phyloP scores from a whole-genome alignment of 768 basidiomycete genomes.

The Sistotremastrum suecicum region DNA sequence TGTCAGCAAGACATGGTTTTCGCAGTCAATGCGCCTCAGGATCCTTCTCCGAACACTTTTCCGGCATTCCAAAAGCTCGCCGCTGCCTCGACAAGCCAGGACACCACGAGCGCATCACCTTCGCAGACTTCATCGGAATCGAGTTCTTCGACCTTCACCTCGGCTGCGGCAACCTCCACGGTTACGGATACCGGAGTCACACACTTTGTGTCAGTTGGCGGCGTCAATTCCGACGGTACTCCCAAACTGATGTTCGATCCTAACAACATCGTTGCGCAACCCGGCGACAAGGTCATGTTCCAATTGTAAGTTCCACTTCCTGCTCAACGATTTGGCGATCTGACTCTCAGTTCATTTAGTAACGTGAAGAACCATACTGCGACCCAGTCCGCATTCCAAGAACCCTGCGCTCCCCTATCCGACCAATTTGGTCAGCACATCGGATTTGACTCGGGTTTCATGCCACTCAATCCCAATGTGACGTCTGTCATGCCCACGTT shows the following conservation, averaged over 20 bases:
- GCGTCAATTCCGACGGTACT: too few relatives aligned
- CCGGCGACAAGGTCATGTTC: slow-evolving; percentile 8
- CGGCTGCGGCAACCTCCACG: too few relatives aligned
- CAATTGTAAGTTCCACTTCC: neutral
- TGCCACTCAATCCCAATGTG: slow-evolving; percentile 4
- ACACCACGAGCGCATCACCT: too few relatives aligned
- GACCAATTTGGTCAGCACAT: neutral
- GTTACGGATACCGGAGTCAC: too few relatives aligned
- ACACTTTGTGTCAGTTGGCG: too few relatives aligned
- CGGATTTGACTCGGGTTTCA: slow-evolving; percentile 12
- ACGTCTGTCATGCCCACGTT: slow-evolving; percentile 6
- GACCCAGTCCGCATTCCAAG: slow-evolving; percentile 11
- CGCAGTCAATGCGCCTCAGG: slow-evolving; percentile 3
- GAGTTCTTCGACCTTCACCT: too few relatives aligned
- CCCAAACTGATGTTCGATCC: slow-evolving; percentile 4
- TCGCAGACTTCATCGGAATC: too few relatives aligned
- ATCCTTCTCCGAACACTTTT: too few relatives aligned
- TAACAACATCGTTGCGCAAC: slow-evolving; percentile 4
- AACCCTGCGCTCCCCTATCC: slow-evolving; percentile 10
- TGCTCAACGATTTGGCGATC: too few relatives aligned
- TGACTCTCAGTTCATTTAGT: neutral
- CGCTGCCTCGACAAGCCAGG: too few relatives aligned
- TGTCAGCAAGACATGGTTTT: slow-evolving; percentile 7
- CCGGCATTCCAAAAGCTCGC: too few relatives aligned
- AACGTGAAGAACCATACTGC: slow-evolving; percentile 12